Percentiles rank a stretch among this genome's conserved stretches.
These are phyloP conservation scores for Davidsoniella virescens DNA, from an alignment of 2,329 filamentous ascomycete species.

Conservation along the genomic window DNA sequence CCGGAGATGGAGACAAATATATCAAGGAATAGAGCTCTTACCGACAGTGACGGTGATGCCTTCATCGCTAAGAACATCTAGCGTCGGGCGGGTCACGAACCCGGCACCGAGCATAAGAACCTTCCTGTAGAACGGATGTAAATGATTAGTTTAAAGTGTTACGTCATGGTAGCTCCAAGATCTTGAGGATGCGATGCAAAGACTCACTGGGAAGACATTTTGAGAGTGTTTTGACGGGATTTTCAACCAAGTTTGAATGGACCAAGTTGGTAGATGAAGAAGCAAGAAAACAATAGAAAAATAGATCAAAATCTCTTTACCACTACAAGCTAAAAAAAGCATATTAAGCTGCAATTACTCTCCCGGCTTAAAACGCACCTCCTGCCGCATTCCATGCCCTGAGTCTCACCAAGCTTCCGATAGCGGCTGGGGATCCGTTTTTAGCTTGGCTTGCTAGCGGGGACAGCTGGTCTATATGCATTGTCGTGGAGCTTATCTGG, in stretches of 20 bases:
- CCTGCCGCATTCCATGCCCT: not conserved
- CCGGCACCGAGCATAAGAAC: constrained; percentile 26
- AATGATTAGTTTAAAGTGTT: not conserved
- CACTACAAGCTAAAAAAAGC: too few relatives aligned
- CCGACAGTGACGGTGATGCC: constrained; percentile 49
- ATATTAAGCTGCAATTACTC: too few relatives aligned
- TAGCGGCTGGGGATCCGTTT: constrained; percentile 2
- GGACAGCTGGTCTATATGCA: not conserved
- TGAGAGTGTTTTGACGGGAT: not conserved
- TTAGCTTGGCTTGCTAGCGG: not conserved
- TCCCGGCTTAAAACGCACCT: not conserved
- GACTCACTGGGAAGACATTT: constrained; percentile 14
- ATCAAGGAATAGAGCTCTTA: constrained; percentile 21
- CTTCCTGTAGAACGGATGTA: constrained; percentile 1
- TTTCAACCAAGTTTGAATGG: too few relatives aligned
- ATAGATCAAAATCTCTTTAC: constrained; percentile 1
- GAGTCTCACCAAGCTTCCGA: constrained; percentile 4
- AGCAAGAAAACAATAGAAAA: not conserved
- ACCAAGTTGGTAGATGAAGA: not conserved
- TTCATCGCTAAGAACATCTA: constrained; percentile 45
- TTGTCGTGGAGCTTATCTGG: too few relatives aligned
- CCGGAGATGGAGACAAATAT: not conserved
- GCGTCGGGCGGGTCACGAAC: constrained; percentile 46
- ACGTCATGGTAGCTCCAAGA: not conserved
- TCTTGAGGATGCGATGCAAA: not conserved